Percentiles rank a stretch among this genome's conserved stretches.
Evolutionary conservation across 176 grass and related monocot genomes (phyloP).

Genomic region (Zea luxurians): DNA sequence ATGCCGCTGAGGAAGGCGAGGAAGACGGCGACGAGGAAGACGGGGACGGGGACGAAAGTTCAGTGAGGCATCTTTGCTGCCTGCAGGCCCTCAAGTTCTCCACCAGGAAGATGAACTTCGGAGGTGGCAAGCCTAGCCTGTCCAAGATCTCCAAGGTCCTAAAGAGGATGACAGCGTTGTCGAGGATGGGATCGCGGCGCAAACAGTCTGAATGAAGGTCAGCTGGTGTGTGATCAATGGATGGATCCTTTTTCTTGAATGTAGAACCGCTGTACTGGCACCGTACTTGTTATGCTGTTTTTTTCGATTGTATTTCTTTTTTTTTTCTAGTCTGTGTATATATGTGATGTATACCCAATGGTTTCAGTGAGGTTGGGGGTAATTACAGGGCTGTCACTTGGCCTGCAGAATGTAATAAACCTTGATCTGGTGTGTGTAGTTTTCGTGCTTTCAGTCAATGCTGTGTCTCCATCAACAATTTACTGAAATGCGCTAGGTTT

Average conservation of each 20-base stretch:
- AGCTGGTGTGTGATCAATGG: neutral
- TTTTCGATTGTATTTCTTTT: neutral
- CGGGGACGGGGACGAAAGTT: conserved; percentile 34
- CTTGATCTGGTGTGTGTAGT: conserved; percentile 31
- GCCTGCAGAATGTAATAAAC: conserved; percentile 36
- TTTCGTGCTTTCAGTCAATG: conserved; percentile 18
- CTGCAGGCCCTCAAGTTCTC: conserved; percentile 85
- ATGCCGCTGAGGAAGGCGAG: neutral
- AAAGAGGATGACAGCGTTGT: conserved; percentile 60
- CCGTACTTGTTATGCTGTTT: conserved; percentile 9
- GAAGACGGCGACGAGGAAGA: conserved; percentile 26
- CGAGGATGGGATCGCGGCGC: conserved; percentile 43
- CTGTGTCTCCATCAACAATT: neutral
- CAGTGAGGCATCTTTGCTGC: conserved; percentile 74
- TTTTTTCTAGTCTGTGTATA: conserved; percentile 16
- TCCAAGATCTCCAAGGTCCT: conserved; percentile 81
- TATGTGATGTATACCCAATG: conserved; percentile 33
- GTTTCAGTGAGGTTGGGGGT: conserved; percentile 27
- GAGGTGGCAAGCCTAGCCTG: conserved; percentile 72
- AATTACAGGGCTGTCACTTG: conserved; percentile 24
- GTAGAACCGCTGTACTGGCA: neutral
- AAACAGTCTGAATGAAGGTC: conserved; percentile 20
- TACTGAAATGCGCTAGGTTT: neutral
- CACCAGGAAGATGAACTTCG: conserved; percentile 80
- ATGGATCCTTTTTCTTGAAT: neutral